Base-by-base conservation (phyloP, 75 land plant species). In the Cryptomeria japonica region DNA sequence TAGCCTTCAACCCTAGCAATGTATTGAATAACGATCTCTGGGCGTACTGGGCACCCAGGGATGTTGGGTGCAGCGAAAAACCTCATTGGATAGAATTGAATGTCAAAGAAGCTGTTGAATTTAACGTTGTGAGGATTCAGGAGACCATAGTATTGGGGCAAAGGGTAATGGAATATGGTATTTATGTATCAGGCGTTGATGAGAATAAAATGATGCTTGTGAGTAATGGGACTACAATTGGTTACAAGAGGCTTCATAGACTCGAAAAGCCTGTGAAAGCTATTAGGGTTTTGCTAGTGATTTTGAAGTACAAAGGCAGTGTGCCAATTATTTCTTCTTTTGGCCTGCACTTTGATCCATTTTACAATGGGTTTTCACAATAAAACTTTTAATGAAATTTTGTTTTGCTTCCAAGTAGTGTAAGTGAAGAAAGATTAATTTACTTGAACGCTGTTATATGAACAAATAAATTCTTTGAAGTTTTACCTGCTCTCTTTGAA, bases 81-180 rank as follows among this genome's bases (percentile, higher is more conserved):
- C 25, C 87, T 18, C 92, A 93, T 36, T 94, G 92, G 94, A 87
- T 98, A 80, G 90, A 93, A 10, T 79, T 98, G 9, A 61, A 86
- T n/a, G 2, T 42, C 47, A 85, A 89, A 9, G 87, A 70, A 38
- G 75, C 72, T 46, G 22, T 91, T 38, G 87, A 78, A n/a, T 98
- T 98, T 85, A 98, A 98, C 61, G 98, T 98, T 88, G 85, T 97
- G 55, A 91, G 93, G 88, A 90, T 96, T 51, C 96, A 97, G 84
- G 99, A 98, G 85, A 91, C 97, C 31, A 94, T 98, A 28, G 90
- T 89, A 53, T 79, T 96, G 87, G 99, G 99, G 46, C 99, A 98
- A 87, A 92, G 99, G 56, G 91, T 98, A 38, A 86, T 61, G 78
- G 38, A 84, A 42, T 94, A 98, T 87, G 90, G 90, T 77, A 86